These are phyloP conservation scores for Canna indica DNA, from an alignment of 176 grass and related monocot genomes.

Conservation along the genomic window DNA sequence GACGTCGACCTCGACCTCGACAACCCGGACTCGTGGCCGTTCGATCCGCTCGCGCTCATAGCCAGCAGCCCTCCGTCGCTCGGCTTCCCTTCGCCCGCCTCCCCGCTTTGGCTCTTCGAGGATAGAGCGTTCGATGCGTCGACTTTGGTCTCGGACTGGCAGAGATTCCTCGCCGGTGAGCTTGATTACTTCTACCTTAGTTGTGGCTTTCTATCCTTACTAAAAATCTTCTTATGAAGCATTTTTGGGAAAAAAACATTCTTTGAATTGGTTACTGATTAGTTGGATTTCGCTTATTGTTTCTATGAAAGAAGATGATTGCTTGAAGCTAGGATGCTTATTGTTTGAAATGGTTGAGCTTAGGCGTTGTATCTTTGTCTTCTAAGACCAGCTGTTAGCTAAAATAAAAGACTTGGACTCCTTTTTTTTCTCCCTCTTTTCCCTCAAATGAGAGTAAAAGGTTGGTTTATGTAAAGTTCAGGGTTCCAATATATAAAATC, in stretches of 20 bases:
- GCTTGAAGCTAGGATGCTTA: not conserved
- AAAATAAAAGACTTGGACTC: too few relatives aligned
- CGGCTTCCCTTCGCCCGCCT: constrained; percentile 29
- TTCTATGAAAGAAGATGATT: too few relatives aligned
- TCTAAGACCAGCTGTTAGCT: not conserved
- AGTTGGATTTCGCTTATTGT: not conserved
- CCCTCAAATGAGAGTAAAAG: too few relatives aligned
- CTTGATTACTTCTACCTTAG: constrained; percentile 25
- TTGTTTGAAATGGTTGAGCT: not conserved
- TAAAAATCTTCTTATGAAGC: too few relatives aligned
- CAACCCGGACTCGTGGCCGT: constrained; percentile 36
- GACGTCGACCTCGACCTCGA: constrained; percentile 33
- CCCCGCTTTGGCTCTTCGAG: constrained; percentile 17
- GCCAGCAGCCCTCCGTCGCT: constrained; percentile 33
- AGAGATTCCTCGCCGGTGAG: constrained; percentile 17
- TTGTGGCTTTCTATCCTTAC: too few relatives aligned
- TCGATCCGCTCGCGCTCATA: constrained; percentile 52
- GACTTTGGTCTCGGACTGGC: constrained; percentile 1
- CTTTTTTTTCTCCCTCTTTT: too few relatives aligned
- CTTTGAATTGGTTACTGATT: not conserved
- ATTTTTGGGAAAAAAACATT: too few relatives aligned
- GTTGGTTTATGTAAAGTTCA: too few relatives aligned
- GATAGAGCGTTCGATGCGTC: not conserved
- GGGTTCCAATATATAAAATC: too few relatives aligned
- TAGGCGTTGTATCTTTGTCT: not conserved